phyloP scores from a whole-genome alignment of 306 rosid genomes.

The Malus orientalis region DNA sequence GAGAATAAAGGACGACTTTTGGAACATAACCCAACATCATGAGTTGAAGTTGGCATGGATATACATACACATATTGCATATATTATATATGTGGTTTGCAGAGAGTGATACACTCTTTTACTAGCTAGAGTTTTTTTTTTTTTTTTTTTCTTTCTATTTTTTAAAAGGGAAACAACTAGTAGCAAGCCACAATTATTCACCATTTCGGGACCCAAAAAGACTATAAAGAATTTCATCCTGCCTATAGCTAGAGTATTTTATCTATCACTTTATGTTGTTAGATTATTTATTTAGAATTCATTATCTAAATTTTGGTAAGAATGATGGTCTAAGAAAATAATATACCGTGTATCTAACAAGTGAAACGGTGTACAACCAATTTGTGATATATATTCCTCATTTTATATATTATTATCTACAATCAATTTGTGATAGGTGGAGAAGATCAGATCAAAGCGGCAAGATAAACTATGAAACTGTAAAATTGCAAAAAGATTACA shows the following conservation, averaged over 20 bases:
- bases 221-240: too few relatives aligned
- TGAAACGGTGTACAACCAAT: too few relatives aligned
- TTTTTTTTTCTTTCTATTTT: too few relatives aligned
- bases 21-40: not conserved
- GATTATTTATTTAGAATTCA: not conserved
- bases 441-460: not conserved
- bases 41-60: not conserved
- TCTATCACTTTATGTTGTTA: not conserved
- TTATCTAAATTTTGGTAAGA: not conserved
- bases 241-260: too few relatives aligned
- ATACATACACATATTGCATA: not conserved
- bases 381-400: too few relatives aligned
- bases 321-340: not conserved
- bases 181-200: too few relatives aligned
- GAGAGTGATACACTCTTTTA: not conserved
- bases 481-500: not conserved
- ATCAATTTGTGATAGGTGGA: not conserved
- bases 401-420: not conserved
- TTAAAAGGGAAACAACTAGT: too few relatives aligned
- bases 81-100: not conserved
- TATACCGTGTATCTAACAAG: too few relatives aligned
- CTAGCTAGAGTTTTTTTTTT: not conserved
- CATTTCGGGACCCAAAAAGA: rapidly evolving
- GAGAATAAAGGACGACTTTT: not conserved
- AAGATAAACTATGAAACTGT: not conserved